A percentile compares a stretch with the other conserved stretches of the same genome.
Conservation (phyloP, 2,329 filamentous ascomycete genomes). For the Trichophyton simii region DNA sequence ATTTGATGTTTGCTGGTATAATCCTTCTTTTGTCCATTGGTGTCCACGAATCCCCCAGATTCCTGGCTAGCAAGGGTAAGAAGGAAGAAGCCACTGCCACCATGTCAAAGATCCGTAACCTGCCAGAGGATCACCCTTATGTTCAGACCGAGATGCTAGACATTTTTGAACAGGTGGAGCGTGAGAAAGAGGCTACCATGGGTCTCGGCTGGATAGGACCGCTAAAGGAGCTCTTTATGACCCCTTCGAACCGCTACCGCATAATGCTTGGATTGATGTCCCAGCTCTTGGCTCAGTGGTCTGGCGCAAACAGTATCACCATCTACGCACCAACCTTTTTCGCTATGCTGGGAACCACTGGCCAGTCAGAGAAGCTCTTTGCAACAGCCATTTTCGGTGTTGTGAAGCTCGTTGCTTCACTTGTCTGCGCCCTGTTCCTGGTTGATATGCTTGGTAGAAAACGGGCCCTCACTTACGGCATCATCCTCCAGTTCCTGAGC, state of each 20-base stretch:
- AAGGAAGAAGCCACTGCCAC: conserved; percentile 33
- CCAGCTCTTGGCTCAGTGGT: conserved; percentile 61
- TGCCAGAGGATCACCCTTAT: conserved; percentile 32
- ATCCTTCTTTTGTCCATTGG: conserved; percentile 59
- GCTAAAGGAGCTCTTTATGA: conserved; percentile 34
- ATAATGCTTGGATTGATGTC: conserved; percentile 53
- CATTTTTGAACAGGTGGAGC: conserved; percentile 29
- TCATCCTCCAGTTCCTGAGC: conserved; percentile 36
- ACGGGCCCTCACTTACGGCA: conserved; percentile 38
- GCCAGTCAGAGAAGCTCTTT: conserved; percentile 54
- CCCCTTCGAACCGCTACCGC: conserved; percentile 55
- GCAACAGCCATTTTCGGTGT: conserved; percentile 62
- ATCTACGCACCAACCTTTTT: conserved; percentile 64
- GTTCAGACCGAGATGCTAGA: conserved; percentile 28
- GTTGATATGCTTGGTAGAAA: conserved; percentile 66
- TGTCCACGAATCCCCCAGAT: conserved; percentile 58
- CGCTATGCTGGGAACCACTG: conserved; percentile 54
- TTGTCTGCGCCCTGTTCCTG: conserved; percentile 60
- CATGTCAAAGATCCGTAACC: conserved; percentile 28
- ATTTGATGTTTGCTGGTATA: conserved; percentile 63
- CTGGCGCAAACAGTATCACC: conserved; percentile 57
- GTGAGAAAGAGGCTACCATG: conserved; percentile 36
- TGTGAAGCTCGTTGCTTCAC: conserved; percentile 54
- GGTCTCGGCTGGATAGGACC: conserved; percentile 9
- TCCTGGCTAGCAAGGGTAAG: conserved; percentile 52